These are phyloP conservation scores for Candida michaelii DNA, from an alignment of 805 yeast genomes.

Conservation along the genomic window DNA sequence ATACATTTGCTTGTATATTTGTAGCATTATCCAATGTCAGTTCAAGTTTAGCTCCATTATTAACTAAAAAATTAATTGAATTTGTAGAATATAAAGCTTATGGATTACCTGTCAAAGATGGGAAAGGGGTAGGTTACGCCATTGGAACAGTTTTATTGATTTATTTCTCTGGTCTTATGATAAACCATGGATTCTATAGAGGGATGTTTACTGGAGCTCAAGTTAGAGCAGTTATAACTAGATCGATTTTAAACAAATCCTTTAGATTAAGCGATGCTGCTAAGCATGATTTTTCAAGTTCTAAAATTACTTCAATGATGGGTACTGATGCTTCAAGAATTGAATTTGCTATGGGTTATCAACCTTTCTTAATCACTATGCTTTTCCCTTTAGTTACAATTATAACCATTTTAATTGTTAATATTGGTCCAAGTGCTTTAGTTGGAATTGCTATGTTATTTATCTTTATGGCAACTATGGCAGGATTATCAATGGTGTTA, in stretches of 20 bases:
- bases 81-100: slow-evolving; percentile 31
- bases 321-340: slow-evolving; percentile 82
- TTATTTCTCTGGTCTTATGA: slow-evolving; percentile 29
- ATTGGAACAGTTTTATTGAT: slow-evolving; percentile 36
- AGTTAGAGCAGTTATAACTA: slow-evolving; percentile 67
- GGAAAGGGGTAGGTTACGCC: slow-evolving; percentile 43
- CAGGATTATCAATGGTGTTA: slow-evolving; percentile 49
- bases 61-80: slow-evolving; percentile 35
- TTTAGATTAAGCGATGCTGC: slow-evolving; percentile 59
- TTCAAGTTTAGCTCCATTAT: slow-evolving; percentile 35
- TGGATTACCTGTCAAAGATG: slow-evolving; percentile 25
- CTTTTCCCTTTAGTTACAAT: slow-evolving; percentile 65
- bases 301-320: slow-evolving; percentile 72
- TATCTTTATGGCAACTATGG: slow-evolving; percentile 50
- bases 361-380: slow-evolving; percentile 61
- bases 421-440: slow-evolving; percentile 71
- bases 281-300: slow-evolving; percentile 59
- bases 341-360: slow-evolving; percentile 71
- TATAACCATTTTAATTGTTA: slow-evolving; percentile 60
- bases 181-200: slow-evolving; percentile 64
- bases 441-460: slow-evolving; percentile 63
- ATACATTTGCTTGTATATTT: slow-evolving; percentile 24
- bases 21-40: slow-evolving; percentile 27
- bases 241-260: slow-evolving; percentile 68
- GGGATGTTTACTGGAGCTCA: slow-evolving; percentile 68